These are phyloP conservation scores for Dendrobium huoshanense DNA, from an alignment of 106 monocot genomes.

Conservation along the genomic window DNA sequence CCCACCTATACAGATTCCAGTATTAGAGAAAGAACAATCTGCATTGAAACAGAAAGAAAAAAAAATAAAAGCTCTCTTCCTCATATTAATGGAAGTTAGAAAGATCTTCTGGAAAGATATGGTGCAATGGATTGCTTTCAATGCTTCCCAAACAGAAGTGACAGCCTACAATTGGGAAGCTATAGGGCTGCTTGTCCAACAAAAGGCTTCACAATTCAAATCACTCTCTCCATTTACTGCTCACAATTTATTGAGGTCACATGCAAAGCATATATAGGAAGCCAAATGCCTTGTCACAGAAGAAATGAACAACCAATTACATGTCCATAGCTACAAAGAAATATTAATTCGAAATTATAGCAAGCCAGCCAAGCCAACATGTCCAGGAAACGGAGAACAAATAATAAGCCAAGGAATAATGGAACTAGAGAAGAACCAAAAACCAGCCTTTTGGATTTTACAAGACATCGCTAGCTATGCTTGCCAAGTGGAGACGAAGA, in stretches of 20 bases:
- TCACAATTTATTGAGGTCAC: constrained; percentile 1
- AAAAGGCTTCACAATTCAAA: neutral
- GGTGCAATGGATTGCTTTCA: neutral
- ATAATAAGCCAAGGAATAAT: too few relatives aligned
- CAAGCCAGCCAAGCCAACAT: too few relatives aligned
- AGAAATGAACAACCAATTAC: too few relatives aligned
- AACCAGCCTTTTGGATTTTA: too few relatives aligned
- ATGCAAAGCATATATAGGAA: constrained; percentile 1
- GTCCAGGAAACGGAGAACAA: too few relatives aligned
- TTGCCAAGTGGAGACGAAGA: too few relatives aligned
- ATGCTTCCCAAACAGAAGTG: neutral
- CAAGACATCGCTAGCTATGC: too few relatives aligned
- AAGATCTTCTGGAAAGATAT: neutral
- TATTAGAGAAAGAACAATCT: neutral
- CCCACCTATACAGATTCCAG: neutral
- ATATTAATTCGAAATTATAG: too few relatives aligned
- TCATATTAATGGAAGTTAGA: neutral
- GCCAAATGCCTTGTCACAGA: too few relatives aligned
- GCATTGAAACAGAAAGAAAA: neutral
- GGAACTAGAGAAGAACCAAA: too few relatives aligned
- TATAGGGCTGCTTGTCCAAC: neutral
- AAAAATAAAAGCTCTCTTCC: neutral
- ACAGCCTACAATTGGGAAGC: neutral
- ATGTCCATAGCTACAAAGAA: too few relatives aligned
- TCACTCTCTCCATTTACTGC: constrained; percentile 5